phyloP scores from a whole-genome alignment of 1,284 basidiomycete species.

The Ganoderma leucocontextum region DNA sequence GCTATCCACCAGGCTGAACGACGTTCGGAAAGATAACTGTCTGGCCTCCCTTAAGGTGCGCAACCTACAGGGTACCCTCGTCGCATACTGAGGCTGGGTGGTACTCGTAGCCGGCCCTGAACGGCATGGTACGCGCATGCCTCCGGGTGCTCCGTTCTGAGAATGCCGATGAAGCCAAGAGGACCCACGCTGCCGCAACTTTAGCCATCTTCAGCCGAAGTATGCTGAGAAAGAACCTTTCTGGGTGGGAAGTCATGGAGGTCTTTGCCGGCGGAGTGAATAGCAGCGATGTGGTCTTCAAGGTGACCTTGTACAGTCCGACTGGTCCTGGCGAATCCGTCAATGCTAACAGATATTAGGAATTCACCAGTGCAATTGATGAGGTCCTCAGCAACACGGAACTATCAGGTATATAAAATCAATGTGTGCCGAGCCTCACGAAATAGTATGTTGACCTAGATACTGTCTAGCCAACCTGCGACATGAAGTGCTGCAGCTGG shows the following conservation, averaged over 20 bases:
- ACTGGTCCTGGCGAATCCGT: background rate
- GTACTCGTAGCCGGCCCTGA: conserved; percentile 60
- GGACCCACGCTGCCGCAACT: conserved; percentile 57
- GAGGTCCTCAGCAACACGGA: conserved; percentile 52
- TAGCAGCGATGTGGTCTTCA: conserved; percentile 64
- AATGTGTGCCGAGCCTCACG: no score
- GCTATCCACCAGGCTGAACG: conserved; percentile 44
- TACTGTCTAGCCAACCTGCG: conserved; percentile 52
- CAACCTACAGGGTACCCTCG: background rate
- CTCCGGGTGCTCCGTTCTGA: conserved; percentile 47
- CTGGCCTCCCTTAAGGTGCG: conserved; percentile 43
- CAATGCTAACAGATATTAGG: conserved; percentile 41
- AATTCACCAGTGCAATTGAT: conserved; percentile 55
- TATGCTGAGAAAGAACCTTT: conserved; percentile 60
- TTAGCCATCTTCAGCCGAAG: conserved; percentile 54
- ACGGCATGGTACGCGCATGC: conserved; percentile 55
- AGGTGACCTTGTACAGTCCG: conserved; percentile 43
- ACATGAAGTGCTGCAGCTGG: conserved; percentile 62
- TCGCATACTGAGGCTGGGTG: conserved; percentile 19
- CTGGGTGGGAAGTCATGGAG: conserved; percentile 77
- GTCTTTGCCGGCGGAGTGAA: conserved; percentile 65
- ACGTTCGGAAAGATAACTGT: conserved; percentile 44
- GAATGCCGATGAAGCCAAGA: conserved; percentile 47
- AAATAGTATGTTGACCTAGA: background rate
- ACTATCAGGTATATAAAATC: conserved; percentile 50